Evolutionary conservation across 208 protist genomes (phyloP), one percentile per base, ranked within the genome.

Genomic region (Trypanosoma avium): DNA sequence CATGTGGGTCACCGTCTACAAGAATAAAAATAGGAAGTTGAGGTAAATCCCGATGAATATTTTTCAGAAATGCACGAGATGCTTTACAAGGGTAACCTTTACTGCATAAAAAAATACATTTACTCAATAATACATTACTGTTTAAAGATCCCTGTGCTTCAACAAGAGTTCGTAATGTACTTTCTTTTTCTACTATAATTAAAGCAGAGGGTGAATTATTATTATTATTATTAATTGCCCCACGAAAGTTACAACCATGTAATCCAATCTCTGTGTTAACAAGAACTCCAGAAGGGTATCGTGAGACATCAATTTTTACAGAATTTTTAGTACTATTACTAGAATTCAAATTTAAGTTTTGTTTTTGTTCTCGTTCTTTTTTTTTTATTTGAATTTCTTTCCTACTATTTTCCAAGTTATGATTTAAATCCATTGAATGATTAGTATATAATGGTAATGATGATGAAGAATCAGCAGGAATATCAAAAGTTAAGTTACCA

Each of bases 1-100:
- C 89, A 45, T 95, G 86, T 21, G 86, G 84, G 61, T 95, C 89
- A 7, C 86, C 89, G 42, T 95, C 89, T 4, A 91, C 86, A 26
- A 95, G 74, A 15, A 61, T 67, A 57, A 80, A 43, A 35, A 92
- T 52, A 22, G 80, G 79, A 21, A 92, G 35, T 4, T 22, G 7
- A 5, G 83, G 81, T 60, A 70, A 66, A 38, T 66, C 58, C 7
- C 59, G 62, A 68, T 90, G 82, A 17, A 83, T 35, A 27, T 75
- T 77, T 10, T 61, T 79, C 26, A 93, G 61, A 57, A 84, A 66
- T 15, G 58, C 17, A n/a, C 76, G 83, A 1, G 86, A 35, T 12
- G 81, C 79, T 10, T 84, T 62, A 48, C 86, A 93, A 0, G 89
- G 89, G 62, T 95, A 95, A 3, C 89, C 89, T 38, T 81, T 84